These are phyloP conservation scores for Chiua virens DNA, from an alignment of 768 basidiomycete species.

Conservation along the genomic window DNA sequence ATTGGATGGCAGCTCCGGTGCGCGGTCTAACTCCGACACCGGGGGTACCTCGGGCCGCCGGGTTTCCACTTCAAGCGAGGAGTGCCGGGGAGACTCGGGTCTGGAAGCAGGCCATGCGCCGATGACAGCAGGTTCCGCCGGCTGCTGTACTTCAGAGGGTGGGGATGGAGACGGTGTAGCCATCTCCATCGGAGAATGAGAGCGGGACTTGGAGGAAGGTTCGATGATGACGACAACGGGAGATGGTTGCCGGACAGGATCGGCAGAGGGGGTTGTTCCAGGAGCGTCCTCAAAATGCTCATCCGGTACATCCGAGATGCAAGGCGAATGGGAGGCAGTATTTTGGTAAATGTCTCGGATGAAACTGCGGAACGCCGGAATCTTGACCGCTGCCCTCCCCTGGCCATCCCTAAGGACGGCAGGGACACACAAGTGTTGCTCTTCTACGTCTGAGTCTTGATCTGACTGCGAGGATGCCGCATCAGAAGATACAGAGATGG, in stretches of 20 bases:
- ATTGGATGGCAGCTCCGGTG: slow-evolving; percentile 3
- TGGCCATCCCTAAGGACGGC: slow-evolving; percentile 13
- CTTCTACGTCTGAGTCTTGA: slow-evolving; percentile 57
- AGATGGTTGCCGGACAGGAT: slow-evolving; percentile 8
- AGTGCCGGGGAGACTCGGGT: slow-evolving; percentile 30
- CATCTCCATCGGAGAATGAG: slow-evolving; percentile 50
- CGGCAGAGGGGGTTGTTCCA: slow-evolving; percentile 5
- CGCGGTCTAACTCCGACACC: background rate
- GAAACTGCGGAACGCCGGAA: slow-evolving; percentile 32
- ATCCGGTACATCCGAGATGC: slow-evolving; percentile 7
- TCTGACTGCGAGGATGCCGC: slow-evolving; percentile 32
- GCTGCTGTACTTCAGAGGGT: slow-evolving; percentile 15
- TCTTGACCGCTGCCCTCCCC: slow-evolving; percentile 25
- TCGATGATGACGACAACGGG: slow-evolving; percentile 18
- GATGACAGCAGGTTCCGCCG: slow-evolving; percentile 38
- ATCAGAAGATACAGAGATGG: slow-evolving; percentile 41
- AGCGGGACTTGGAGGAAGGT: slow-evolving; percentile 32
- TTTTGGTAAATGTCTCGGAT: slow-evolving; percentile 28
- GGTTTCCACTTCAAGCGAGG: slow-evolving; percentile 14
- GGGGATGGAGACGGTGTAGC: slow-evolving; percentile 39
- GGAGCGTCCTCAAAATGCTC: slow-evolving; percentile 10
- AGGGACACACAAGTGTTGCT: slow-evolving; percentile 32
- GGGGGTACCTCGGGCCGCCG: slow-evolving; percentile 7
- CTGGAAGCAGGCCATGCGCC: slow-evolving; percentile 46
- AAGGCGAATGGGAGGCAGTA: slow-evolving; percentile 7